Percentiles rank a stretch among this genome's conserved stretches.
Evolutionary conservation across 2,329 filamentous ascomycete genomes (phyloP).

Genomic region (Aspergillus tanneri): DNA sequence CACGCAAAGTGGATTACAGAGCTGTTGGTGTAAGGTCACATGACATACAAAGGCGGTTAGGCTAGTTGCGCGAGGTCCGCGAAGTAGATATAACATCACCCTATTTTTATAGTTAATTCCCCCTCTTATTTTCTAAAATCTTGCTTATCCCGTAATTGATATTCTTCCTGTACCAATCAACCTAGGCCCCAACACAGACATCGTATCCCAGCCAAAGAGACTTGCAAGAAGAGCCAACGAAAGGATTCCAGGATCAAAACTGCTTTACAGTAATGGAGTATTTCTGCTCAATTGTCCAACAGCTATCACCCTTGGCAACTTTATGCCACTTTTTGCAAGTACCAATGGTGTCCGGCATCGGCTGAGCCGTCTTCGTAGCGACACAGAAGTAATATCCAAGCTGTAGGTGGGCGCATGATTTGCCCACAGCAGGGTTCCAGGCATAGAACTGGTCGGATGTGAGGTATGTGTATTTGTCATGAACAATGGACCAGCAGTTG

Average conservation of each 20-base stretch:
- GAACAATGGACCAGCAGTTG: conserved; percentile 11
- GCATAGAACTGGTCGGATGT: neutral
- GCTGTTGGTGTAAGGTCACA: too few relatives aligned
- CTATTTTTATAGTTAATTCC: too few relatives aligned
- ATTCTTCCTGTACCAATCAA: too few relatives aligned
- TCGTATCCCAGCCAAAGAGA: conserved; percentile 23
- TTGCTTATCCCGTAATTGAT: too few relatives aligned
- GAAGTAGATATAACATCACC: too few relatives aligned
- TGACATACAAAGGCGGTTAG: too few relatives aligned
- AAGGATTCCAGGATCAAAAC: conserved; percentile 25
- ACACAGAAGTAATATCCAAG: conserved; percentile 5
- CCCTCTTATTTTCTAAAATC: too few relatives aligned
- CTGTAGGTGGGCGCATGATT: neutral
- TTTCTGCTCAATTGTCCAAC: conserved; percentile 20
- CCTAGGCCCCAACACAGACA: conserved; percentile 22
- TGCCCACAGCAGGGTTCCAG: neutral
- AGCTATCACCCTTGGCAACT: conserved; percentile 24
- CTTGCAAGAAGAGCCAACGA: conserved; percentile 19
- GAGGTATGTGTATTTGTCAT: conserved; percentile 6
- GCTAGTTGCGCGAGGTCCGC: too few relatives aligned
- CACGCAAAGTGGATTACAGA: too few relatives aligned
- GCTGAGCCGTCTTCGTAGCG: neutral
- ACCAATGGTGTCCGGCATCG: conserved; percentile 14
- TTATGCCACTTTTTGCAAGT: conserved; percentile 28
- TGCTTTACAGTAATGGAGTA: conserved; percentile 16